A percentile compares a stretch with the other conserved stretches of the same genome.
phyloP scores from a whole-genome alignment of 2,329 filamentous ascomycete genomes.

The Ascosphaera apis region DNA sequence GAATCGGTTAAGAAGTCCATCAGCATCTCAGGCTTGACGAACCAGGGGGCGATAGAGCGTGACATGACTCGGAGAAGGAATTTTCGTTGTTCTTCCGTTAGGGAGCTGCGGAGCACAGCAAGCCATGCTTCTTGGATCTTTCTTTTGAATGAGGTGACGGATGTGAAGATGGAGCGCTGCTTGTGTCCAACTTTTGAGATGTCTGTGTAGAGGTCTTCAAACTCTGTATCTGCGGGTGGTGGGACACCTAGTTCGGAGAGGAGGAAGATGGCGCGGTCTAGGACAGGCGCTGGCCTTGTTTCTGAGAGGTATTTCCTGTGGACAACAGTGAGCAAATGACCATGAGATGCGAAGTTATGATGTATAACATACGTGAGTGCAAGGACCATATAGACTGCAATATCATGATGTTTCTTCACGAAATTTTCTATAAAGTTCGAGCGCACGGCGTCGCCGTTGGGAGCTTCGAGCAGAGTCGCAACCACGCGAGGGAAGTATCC shows the following conservation, averaged over 20 bases:
- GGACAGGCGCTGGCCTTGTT: constrained; percentile 9
- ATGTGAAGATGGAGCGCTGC: constrained; percentile 42
- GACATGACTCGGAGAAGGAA: constrained; percentile 52
- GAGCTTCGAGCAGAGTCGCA: constrained; percentile 33
- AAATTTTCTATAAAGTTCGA: constrained; percentile 58
- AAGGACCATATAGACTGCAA: constrained; percentile 62
- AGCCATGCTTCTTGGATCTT: constrained; percentile 75
- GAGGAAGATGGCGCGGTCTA: constrained; percentile 17
- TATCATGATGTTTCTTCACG: constrained; percentile 57
- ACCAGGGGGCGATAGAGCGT: constrained; percentile 66
- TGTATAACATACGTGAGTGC: constrained; percentile 38
- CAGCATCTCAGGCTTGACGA: constrained; percentile 63
- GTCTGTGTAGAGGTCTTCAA: constrained; percentile 16
- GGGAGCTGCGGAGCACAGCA: constrained; percentile 40
- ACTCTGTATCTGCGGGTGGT: constrained; percentile 24
- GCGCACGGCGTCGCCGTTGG: constrained; percentile 34
- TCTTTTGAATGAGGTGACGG: constrained; percentile 48
- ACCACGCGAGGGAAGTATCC: constrained; percentile 44
- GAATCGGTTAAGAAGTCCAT: constrained; percentile 95
- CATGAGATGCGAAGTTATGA: neutral
- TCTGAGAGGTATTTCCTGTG: constrained; percentile 15
- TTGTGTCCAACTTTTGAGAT: constrained; percentile 30
- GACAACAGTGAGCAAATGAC: neutral
- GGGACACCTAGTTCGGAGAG: constrained; percentile 38
- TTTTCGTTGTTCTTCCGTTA: constrained; percentile 57